phyloP scores from a whole-genome alignment of 148 eudicot species.

The Arctostaphylos glauca region DNA sequence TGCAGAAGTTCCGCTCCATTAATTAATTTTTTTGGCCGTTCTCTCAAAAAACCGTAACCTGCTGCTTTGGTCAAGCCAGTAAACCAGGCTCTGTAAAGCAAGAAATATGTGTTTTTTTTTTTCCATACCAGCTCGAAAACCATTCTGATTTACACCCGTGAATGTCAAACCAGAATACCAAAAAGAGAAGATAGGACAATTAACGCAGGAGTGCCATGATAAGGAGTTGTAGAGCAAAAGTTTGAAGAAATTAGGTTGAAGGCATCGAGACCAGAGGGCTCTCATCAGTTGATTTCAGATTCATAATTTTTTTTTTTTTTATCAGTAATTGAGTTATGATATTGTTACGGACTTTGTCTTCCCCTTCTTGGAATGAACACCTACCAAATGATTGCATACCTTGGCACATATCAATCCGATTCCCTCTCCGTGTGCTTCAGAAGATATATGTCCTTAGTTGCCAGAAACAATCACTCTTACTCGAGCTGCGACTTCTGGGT shows the following conservation, averaged over 20 bases:
- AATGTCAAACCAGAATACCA: neutral
- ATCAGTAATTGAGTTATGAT: neutral
- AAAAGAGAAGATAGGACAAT: neutral
- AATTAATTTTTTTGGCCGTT: neutral
- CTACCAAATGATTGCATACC: slow-evolving; percentile 13
- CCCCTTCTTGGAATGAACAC: neutral
- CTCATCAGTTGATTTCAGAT: neutral
- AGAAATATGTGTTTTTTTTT: neutral
- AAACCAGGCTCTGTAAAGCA: neutral
- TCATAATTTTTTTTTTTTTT: neutral
- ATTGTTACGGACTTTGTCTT: neutral
- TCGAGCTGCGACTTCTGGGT: slow-evolving; percentile 82
- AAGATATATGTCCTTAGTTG: slow-evolving; percentile 39
- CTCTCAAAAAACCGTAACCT: neutral
- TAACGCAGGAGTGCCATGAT: neutral
- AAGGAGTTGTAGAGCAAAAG: neutral
- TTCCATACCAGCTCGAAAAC: neutral
- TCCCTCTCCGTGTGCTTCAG: slow-evolving; percentile 7
- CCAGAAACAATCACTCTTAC: slow-evolving; percentile 72
- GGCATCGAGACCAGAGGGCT: neutral
- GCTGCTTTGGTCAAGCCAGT: neutral
- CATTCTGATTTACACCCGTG: neutral
- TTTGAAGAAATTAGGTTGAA: neutral
- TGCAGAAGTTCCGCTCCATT: neutral
- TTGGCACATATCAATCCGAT: neutral